Evolutionary conservation across 345 rosid species (phyloP).

Genomic region (Nephelium lappaceum): DNA sequence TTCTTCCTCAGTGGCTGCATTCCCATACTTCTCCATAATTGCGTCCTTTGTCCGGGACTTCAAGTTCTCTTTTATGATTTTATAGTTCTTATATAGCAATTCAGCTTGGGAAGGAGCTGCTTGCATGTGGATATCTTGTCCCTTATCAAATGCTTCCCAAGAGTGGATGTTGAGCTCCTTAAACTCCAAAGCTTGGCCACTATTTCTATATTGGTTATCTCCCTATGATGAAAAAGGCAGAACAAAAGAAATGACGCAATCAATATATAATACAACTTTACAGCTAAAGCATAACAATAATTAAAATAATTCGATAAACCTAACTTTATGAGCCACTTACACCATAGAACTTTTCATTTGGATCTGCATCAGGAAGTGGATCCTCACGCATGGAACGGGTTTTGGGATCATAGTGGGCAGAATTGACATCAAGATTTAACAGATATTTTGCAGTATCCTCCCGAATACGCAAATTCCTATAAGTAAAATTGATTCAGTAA

Average conservation of each 20-base stretch:
- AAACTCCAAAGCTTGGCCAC: constrained; percentile 79
- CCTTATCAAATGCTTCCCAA: constrained; percentile 74
- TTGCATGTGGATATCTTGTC: constrained; percentile 74
- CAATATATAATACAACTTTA: not conserved
- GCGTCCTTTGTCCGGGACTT: constrained; percentile 57
- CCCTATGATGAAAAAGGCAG: constrained; percentile 39
- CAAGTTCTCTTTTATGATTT: constrained; percentile 53
- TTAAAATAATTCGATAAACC: not conserved
- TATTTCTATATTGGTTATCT: constrained; percentile 62
- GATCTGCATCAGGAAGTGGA: constrained; percentile 85
- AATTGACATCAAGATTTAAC: constrained; percentile 73
- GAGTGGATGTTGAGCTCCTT: constrained; percentile 64
- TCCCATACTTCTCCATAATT: constrained; percentile 65
- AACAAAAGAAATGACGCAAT: not conserved
- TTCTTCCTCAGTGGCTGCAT: constrained; percentile 63
- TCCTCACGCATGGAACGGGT: constrained; percentile 85
- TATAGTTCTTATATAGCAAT: constrained; percentile 55
- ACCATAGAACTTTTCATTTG: constrained; percentile 70
- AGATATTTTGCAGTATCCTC: constrained; percentile 83
- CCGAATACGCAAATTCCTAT: constrained; percentile 73
- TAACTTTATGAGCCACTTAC: constrained; percentile 31
- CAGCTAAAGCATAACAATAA: constrained; percentile 17
- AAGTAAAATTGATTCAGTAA: not conserved
- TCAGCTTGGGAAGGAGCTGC: constrained; percentile 88
- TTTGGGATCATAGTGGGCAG: constrained; percentile 83